Evolutionary conservation across 2,329 filamentous ascomycete species (phyloP).

Genomic region (Venturia aucupariae): DNA sequence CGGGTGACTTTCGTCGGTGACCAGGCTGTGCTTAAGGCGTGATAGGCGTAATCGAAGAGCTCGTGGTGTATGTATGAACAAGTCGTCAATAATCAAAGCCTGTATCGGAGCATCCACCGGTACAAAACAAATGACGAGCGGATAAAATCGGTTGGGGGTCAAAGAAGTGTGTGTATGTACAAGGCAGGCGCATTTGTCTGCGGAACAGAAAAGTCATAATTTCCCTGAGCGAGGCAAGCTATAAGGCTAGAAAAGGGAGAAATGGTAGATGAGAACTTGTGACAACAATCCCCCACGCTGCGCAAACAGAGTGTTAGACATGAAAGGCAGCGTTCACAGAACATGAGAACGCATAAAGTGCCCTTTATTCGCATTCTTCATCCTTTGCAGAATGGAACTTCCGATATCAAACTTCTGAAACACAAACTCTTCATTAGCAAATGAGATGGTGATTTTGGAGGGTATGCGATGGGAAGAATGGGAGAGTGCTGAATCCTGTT

Average conservation of each 20-base stretch:
- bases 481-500: not conserved
- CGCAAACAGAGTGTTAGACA: not conserved
- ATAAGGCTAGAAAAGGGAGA: not conserved
- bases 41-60: no score
- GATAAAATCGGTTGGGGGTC: not conserved
- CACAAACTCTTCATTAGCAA: not conserved
- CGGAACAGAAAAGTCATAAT: not conserved
- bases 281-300: not conserved
- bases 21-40: not conserved
- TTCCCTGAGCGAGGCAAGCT: not conserved
- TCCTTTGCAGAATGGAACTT: not conserved
- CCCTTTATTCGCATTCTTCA: not conserved
- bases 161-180: not conserved
- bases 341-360: not conserved
- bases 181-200: conserved; percentile 1
- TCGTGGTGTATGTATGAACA: not conserved
- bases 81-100: not conserved
- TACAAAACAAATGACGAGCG: not conserved
- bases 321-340: conserved; percentile 3
- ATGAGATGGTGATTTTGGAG: not conserved
- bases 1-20: not conserved
- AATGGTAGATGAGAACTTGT: not conserved
- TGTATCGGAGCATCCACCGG: not conserved
- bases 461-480: not conserved
- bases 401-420: conserved; percentile 3